A percentile compares a stretch with the other conserved stretches of the same genome.
phyloP scores from a whole-genome alignment of 2,329 filamentous ascomycete species.

The Hypomyces perniciosus region DNA sequence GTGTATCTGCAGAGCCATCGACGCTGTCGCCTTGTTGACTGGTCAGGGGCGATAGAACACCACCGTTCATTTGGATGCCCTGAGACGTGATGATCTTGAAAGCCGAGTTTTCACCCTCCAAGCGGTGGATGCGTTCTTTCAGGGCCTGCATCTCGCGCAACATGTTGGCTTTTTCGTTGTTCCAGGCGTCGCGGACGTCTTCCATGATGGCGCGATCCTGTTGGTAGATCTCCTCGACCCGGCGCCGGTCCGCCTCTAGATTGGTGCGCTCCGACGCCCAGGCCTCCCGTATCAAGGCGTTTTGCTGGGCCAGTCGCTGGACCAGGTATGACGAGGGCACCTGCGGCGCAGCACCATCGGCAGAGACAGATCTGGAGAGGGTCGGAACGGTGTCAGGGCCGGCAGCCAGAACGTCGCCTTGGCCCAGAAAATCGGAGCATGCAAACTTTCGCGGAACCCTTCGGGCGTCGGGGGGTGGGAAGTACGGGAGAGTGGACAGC shows the following conservation, averaged over 20 bases:
- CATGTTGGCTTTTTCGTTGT: constrained; percentile 37
- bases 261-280: constrained; percentile 50
- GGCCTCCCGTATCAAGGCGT: constrained; percentile 38
- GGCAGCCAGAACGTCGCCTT: constrained; percentile 3
- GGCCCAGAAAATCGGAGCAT: too few relatives aligned
- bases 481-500: background rate
- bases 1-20: constrained; percentile 17
- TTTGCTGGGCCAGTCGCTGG: constrained; percentile 37
- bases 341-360: constrained; percentile 26
- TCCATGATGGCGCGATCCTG: constrained; percentile 50
- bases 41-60: constrained; percentile 25
- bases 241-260: constrained; percentile 47
- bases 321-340: constrained; percentile 31
- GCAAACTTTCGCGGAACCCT: too few relatives aligned
- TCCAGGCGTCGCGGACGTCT: constrained; percentile 42
- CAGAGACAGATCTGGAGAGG: constrained; percentile 24
- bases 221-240: constrained; percentile 50
- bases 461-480: too few relatives aligned
- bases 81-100: constrained; percentile 27
- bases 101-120: constrained; percentile 32
- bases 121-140: constrained; percentile 31
- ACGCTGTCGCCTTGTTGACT: constrained; percentile 23
- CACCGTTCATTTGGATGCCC: constrained; percentile 22
- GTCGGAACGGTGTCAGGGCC: constrained; percentile 16
- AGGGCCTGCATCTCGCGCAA: constrained; percentile 37